A percentile compares a stretch with the other conserved stretches of the same genome.
These are phyloP conservation scores for Apophysomyces variabilis DNA, from an alignment of 371 early-diverging fungal species.

Conservation along the genomic window DNA sequence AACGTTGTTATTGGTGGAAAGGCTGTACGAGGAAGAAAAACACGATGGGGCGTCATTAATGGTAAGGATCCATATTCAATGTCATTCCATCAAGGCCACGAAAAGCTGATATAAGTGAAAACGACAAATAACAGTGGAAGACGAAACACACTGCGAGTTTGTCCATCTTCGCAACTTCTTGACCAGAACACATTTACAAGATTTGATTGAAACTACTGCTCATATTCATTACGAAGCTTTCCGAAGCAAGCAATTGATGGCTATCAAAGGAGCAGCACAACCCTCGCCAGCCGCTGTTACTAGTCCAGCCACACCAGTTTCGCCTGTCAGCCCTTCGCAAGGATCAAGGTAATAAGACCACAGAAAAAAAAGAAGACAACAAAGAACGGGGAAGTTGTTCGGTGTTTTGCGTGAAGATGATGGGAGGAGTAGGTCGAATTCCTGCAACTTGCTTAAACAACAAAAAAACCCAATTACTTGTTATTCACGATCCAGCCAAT, in stretches of 20 bases:
- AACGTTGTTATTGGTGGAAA: slow-evolving; percentile 83
- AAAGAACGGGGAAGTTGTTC: slow-evolving; percentile 1
- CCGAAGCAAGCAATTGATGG: slow-evolving; percentile 83
- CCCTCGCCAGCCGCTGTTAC: slow-evolving; percentile 19
- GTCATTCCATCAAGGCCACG: background rate
- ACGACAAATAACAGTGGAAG: slow-evolving; percentile 51
- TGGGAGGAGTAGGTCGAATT: background rate
- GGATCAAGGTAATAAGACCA: slow-evolving; percentile 7
- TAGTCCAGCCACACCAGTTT: slow-evolving; percentile 15
- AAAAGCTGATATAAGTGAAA: too few species aligned
- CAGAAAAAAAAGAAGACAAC: background rate
- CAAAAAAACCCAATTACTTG: too few species aligned
- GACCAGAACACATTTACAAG: slow-evolving; percentile 81
- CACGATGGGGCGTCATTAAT: slow-evolving; percentile 71
- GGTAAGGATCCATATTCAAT: slow-evolving; percentile 35
- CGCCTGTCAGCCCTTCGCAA: slow-evolving; percentile 14
- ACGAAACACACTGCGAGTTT: slow-evolving; percentile 75
- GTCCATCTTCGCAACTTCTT: slow-evolving; percentile 84
- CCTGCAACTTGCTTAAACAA: too few species aligned
- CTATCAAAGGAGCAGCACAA: slow-evolving; percentile 71
- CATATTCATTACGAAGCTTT: slow-evolving; percentile 87
- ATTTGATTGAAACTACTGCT: slow-evolving; percentile 83
- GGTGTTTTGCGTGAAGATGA: slow-evolving; percentile 2
- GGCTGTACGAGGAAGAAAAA: slow-evolving; percentile 72
- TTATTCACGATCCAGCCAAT: too few species aligned